These are phyloP conservation scores for Kurtzmaniella natalensis DNA, from an alignment of 1,139 yeast species.

Conservation along the genomic window DNA sequence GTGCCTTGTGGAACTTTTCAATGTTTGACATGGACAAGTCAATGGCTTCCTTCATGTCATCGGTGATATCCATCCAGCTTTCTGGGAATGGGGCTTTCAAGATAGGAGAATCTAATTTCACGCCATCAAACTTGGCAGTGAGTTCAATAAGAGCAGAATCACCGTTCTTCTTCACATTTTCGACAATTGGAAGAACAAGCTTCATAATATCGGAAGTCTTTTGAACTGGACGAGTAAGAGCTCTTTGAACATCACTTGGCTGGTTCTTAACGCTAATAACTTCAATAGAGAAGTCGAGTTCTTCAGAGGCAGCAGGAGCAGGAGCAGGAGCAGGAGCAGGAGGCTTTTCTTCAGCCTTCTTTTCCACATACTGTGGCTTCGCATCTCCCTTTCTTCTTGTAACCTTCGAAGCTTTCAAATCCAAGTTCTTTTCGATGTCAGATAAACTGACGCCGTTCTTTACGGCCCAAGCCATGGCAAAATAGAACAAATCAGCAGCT, in stretches of 20 bases:
- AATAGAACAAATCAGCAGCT: constrained; percentile 91
- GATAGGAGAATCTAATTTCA: constrained; percentile 64
- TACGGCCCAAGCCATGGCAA: constrained; percentile 82
- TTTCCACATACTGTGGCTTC: constrained; percentile 60
- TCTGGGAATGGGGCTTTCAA: constrained; percentile 83
- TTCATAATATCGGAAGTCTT: constrained; percentile 89
- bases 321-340: constrained; percentile 7
- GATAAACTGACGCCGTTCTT: constrained; percentile 73
- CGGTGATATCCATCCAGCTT: constrained; percentile 67
- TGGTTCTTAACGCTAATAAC: constrained; percentile 48
- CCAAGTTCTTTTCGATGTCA: constrained; percentile 82
- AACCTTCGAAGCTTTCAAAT: constrained; percentile 77
- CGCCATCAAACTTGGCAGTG: constrained; percentile 89
- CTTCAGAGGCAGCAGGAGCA: constrained; percentile 15
- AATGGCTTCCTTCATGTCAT: constrained; percentile 78
- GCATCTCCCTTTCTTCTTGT: constrained; percentile 97
- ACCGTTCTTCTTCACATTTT: constrained; percentile 71
- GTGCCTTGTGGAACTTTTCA: constrained; percentile 91
- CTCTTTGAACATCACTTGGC: constrained; percentile 46
- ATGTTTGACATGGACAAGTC: constrained; percentile 88
- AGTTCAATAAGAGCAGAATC: constrained; percentile 82
- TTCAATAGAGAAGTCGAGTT: constrained; percentile 49
- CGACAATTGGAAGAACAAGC: constrained; percentile 84
- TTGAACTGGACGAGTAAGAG: constrained; percentile 85
- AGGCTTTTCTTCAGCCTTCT: constrained; percentile 9